Evolutionary conservation across 805 yeast genomes (phyloP), one percentile per base, ranked within the genome.

Genomic region (Tetrapisispora fleetii): DNA sequence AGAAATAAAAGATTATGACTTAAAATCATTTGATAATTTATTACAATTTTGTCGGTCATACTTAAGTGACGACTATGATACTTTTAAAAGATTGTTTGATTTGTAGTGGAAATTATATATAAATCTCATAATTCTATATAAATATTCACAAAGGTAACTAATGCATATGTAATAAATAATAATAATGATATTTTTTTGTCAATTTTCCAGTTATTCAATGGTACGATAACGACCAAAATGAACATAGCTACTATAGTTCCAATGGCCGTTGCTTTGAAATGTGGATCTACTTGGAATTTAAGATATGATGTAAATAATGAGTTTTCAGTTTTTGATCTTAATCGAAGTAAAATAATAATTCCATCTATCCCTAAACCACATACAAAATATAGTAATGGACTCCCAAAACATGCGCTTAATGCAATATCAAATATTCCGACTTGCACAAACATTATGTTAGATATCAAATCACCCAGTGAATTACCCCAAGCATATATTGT

Each of bases 351-450:
- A 8, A 75, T 66, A 1, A 80, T 50, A 33, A 86, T 51, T 0
- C 91, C 89, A 55, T 85, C 83, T 5, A 83, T 58, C 0, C 97
- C 96, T 51, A 91, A 68, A 0, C 97, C 95, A 37, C 90, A 71
- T 11, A 93, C 68, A 40, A 84, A 69, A 47, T 89, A 83, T 39
- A 93, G 63, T 49, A 91, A 67, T 0, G 98, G 98, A 1, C 96
- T 88, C 0, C 97, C 98, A 63, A 90, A 84, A 59, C 98, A 90
- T 0, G 97, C 96, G 28, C 93, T 85, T n/a, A 93, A 71, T 0
- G 97, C 97, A 85, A 91, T 85, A 42, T 84, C 74, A 0, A 95
- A 86, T 67, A 79, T 81, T 0, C 95, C 96, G 74, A 86, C 76
- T 49, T 71, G 71, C 0, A 95, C 89, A 24, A 91, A 78, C 0